These are phyloP conservation scores for Debaryomycetaceae sp. DNA, from an alignment of 1,139 yeast genomes.

Conservation along the genomic window DNA sequence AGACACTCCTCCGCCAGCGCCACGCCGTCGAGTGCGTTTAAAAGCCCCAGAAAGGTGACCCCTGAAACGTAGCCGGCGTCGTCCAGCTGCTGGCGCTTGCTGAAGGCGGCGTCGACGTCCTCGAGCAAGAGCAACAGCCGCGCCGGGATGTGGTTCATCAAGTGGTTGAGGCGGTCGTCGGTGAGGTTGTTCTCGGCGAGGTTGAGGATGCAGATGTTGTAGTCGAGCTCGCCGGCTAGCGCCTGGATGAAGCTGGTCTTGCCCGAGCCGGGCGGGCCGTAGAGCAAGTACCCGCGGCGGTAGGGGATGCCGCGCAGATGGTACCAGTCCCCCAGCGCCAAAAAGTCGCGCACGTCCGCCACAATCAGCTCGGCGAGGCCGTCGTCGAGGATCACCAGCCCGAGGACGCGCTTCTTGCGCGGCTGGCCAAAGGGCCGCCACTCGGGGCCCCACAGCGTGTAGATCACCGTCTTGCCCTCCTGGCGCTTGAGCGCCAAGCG, in stretches of 20 bases:
- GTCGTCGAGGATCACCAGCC: slow-evolving; percentile 79
- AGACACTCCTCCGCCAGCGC: slow-evolving; percentile 96
- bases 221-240: slow-evolving; percentile 91
- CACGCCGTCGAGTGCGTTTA: slow-evolving; percentile 97
- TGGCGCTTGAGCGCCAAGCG: slow-evolving; percentile 73
- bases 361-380: slow-evolving; percentile 66
- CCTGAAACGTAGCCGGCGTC: slow-evolving; percentile 79
- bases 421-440: slow-evolving; percentile 99
- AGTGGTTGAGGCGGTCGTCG: slow-evolving; percentile 88
- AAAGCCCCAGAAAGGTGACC: slow-evolving; percentile 89
- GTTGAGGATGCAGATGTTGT: slow-evolving; percentile 89
- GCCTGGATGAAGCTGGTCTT: slow-evolving; percentile 96
- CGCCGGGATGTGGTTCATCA: slow-evolving; percentile 95
- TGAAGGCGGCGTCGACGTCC: slow-evolving; percentile 95
- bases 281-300: slow-evolving; percentile 86
- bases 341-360: slow-evolving; percentile 74
- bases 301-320: slow-evolving; percentile 95
- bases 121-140: slow-evolving; percentile 80
- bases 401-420: slow-evolving; percentile 75
- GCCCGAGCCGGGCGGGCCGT: slow-evolving; percentile 99
- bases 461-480: slow-evolving; percentile 92
- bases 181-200: slow-evolving; percentile 87
- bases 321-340: slow-evolving; percentile 84
- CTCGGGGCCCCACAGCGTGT: slow-evolving; percentile 96
- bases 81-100: slow-evolving; percentile 67